Evolutionary conservation across 1,284 basidiomycete species (phyloP).

Genomic region (Schizophyllum commune): DNA sequence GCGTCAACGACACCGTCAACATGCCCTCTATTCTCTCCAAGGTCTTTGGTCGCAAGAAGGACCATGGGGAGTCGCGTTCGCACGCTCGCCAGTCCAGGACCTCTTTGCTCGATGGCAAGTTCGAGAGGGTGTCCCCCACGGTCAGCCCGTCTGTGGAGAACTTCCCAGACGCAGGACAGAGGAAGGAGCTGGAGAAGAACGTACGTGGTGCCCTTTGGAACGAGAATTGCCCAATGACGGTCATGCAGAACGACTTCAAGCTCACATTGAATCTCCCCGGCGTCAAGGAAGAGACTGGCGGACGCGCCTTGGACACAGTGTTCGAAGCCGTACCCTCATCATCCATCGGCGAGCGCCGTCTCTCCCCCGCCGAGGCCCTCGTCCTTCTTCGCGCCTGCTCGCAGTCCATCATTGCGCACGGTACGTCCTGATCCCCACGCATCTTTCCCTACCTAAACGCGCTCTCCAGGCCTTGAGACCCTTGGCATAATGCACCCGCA

Average conservation of each 20-base stretch:
- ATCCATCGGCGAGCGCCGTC: constrained; percentile 44
- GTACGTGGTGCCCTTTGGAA: constrained; percentile 35
- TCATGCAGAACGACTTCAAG: constrained; percentile 30
- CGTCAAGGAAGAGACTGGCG: constrained; percentile 37
- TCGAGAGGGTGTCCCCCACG: constrained; percentile 38
- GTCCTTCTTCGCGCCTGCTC: constrained; percentile 57
- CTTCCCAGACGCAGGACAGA: constrained; percentile 29
- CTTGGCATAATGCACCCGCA: constrained; percentile 76
- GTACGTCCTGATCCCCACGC: constrained; percentile 26
- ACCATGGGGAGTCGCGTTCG: constrained; percentile 37
- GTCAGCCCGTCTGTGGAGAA: constrained; percentile 42
- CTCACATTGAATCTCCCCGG: constrained; percentile 54
- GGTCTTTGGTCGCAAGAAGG: constrained; percentile 68
- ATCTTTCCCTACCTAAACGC: constrained; percentile 4
- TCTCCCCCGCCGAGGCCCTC: constrained; percentile 54
- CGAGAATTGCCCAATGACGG: constrained; percentile 16
- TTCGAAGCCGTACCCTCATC: constrained; percentile 53
- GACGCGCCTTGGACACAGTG: constrained; percentile 42
- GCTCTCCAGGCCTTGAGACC: constrained; percentile 47
- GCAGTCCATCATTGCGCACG: constrained; percentile 51
- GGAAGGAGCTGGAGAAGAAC: constrained; percentile 30
- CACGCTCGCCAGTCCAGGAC: constrained; percentile 31
- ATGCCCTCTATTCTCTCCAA: constrained; percentile 75
- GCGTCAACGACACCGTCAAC: not conserved
- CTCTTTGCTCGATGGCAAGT: constrained; percentile 62